A percentile compares a stretch with the other conserved stretches of the same genome.
Evolutionary conservation across 331 rosid genomes (phyloP).

Genomic region (Dryas integrifolia): DNA sequence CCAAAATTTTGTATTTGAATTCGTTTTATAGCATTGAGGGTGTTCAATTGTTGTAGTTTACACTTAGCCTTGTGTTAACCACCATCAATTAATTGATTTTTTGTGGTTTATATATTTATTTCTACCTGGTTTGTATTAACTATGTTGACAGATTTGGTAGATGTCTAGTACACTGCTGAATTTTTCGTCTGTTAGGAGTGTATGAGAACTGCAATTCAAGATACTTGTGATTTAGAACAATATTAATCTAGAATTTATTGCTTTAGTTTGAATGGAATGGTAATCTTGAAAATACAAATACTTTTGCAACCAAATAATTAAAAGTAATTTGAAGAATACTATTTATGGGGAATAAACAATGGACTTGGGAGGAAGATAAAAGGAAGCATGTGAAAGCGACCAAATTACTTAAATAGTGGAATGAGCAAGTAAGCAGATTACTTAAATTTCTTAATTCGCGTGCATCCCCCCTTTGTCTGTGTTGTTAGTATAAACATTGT

Average conservation of each 20-base stretch:
- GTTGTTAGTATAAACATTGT: too few relatives aligned
- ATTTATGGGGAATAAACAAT: neutral
- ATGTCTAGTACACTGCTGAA: too few relatives aligned
- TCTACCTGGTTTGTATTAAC: too few relatives aligned
- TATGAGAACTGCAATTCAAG: neutral
- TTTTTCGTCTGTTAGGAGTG: neutral
- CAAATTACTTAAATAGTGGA: too few relatives aligned
- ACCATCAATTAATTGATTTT: neutral
- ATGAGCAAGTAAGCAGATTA: too few relatives aligned
- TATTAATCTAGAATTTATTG: neutral
- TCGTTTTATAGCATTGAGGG: neutral
- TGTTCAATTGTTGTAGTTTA: neutral
- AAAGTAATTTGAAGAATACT: neutral
- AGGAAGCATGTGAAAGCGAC: too few relatives aligned
- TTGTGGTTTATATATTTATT: too few relatives aligned
- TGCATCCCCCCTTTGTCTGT: too few relatives aligned
- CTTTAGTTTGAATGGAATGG: neutral
- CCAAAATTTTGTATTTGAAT: neutral
- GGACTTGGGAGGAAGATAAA: too few relatives aligned
- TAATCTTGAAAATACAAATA: neutral
- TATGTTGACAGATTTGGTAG: too few relatives aligned
- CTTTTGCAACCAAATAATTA: neutral
- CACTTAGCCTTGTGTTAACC: neutral
- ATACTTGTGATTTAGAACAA: neutral
- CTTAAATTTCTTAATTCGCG: too few relatives aligned